Conservation (phyloP, 2,329 filamentous ascomycete genomes). For the Exophiala alcalophila region DNA sequence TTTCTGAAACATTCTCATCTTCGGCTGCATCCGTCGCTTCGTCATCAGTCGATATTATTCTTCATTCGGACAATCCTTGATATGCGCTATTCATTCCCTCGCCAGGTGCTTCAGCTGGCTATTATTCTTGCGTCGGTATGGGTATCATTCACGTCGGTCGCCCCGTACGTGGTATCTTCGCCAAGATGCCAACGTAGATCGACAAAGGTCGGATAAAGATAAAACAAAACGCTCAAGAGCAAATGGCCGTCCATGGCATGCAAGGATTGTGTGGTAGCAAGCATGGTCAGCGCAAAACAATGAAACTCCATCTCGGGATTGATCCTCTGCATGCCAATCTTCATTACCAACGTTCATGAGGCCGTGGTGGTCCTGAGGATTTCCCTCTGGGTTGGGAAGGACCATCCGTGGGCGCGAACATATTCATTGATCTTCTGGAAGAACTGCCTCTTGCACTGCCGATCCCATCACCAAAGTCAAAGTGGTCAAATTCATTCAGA, state of each 20-base stretch:
- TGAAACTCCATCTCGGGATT: too few relatives aligned
- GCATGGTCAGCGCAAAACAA: too few relatives aligned
- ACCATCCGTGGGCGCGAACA: slow-evolving; percentile 21
- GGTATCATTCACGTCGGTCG: slow-evolving; percentile 13
- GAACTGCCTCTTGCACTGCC: slow-evolving; percentile 22
- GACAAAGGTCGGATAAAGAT: slow-evolving; percentile 2
- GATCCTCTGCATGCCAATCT: background rate
- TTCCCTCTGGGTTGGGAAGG: slow-evolving; percentile 17
- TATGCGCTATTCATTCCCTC: too few relatives aligned
- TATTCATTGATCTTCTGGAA: slow-evolving; percentile 17
- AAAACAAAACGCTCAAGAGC: slow-evolving; percentile 5
- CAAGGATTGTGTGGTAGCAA: too few relatives aligned
- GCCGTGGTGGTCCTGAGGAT: slow-evolving; percentile 15
- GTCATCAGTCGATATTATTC: too few relatives aligned
- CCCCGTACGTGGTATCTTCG: background rate
- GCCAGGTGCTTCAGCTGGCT: too few relatives aligned
- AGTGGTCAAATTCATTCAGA: slow-evolving; percentile 30
- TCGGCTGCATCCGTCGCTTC: too few relatives aligned
- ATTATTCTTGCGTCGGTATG: slow-evolving; percentile 3
- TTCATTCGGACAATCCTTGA: too few relatives aligned
- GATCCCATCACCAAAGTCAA: slow-evolving; percentile 22
- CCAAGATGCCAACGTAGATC: slow-evolving; percentile 4
- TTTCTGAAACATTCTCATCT: too few relatives aligned
- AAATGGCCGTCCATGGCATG: slow-evolving; percentile 20
- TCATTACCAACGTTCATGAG: slow-evolving; percentile 24